Evolutionary conservation across 345 rosid species (phyloP).

Genomic region (Geranium brycei): DNA sequence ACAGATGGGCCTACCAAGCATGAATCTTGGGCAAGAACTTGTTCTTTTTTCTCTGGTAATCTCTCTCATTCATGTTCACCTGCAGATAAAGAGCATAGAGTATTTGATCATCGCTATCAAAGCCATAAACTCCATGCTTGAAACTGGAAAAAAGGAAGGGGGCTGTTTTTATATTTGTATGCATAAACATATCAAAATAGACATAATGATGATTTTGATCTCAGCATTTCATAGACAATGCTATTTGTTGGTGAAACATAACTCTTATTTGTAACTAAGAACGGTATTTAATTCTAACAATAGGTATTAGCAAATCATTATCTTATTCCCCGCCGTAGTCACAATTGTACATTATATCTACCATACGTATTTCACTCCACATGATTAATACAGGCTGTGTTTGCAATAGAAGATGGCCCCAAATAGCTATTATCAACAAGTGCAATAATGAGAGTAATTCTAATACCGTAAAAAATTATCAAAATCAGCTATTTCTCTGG

Average conservation of each 20-base stretch:
- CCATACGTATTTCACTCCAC: not conserved
- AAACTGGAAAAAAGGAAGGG: slow-evolving; percentile 1
- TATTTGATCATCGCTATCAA: not conserved
- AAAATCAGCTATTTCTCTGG: too few relatives aligned
- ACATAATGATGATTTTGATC: not conserved
- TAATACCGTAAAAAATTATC: too few relatives aligned
- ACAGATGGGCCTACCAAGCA: slow-evolving; percentile 49
- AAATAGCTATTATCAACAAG: too few relatives aligned
- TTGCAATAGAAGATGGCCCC: not conserved
- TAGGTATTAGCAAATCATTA: not conserved
- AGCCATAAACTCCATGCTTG: not conserved
- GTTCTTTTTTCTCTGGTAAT: slow-evolving; percentile 95
- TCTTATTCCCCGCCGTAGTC: not conserved
- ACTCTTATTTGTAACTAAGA: not conserved
- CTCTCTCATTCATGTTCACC: slow-evolving; percentile 94
- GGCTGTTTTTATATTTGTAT: not conserved
- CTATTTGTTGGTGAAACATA: not conserved
- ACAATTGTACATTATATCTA: not conserved
- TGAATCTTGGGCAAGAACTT: slow-evolving; percentile 95
- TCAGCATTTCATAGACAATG: not conserved
- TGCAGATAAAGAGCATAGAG: slow-evolving; percentile 15
- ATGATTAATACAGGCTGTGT: not conserved
- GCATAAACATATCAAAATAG: not conserved
- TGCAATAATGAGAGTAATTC: too few relatives aligned
- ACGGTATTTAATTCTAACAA: not conserved